A percentile compares a stretch with the other conserved stretches of the same genome.
phyloP scores from a whole-genome alignment of 1,139 yeast genomes.

The Candida sp. region DNA sequence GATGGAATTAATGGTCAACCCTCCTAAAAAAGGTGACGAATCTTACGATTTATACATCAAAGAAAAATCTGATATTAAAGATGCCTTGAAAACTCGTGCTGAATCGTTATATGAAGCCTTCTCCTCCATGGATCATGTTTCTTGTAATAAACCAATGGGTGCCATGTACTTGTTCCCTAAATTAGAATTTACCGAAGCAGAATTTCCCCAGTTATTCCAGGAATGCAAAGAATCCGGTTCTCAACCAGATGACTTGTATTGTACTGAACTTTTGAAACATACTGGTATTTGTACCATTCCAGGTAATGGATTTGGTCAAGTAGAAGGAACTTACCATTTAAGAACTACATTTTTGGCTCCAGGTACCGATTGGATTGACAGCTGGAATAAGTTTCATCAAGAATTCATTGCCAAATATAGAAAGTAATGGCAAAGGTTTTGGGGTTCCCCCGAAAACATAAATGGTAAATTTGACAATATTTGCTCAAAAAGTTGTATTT shows the following conservation, averaged over 20 bases:
- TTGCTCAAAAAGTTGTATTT: too few relatives aligned
- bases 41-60: conserved; percentile 64
- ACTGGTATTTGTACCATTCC: conserved; percentile 99
- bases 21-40: conserved; percentile 75
- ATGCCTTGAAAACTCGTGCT: conserved; percentile 64
- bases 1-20: conserved; percentile 90
- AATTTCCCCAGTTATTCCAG: conserved; percentile 50
- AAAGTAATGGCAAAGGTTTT: conserved; percentile 1
- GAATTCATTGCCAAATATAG: conserved; percentile 59
- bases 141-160: conserved; percentile 88
- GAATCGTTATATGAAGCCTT: conserved; percentile 66
- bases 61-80: conserved; percentile 62
- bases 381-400: conserved; percentile 75
- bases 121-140: conserved; percentile 69
- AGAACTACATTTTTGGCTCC: conserved; percentile 97
- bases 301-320: conserved; percentile 96
- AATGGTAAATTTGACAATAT: too few relatives aligned
- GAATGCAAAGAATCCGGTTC: conserved; percentile 55
- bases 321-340: conserved; percentile 80
- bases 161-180: conserved; percentile 97
- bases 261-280: conserved; percentile 71
- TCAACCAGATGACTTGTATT: conserved; percentile 83
- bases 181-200: conserved; percentile 52
- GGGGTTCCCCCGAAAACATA: too few relatives aligned
- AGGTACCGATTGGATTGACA: conserved; percentile 81